Conservation (phyloP, 2,329 filamentous ascomycete species). For the Acephala macrosclerotiorum region DNA sequence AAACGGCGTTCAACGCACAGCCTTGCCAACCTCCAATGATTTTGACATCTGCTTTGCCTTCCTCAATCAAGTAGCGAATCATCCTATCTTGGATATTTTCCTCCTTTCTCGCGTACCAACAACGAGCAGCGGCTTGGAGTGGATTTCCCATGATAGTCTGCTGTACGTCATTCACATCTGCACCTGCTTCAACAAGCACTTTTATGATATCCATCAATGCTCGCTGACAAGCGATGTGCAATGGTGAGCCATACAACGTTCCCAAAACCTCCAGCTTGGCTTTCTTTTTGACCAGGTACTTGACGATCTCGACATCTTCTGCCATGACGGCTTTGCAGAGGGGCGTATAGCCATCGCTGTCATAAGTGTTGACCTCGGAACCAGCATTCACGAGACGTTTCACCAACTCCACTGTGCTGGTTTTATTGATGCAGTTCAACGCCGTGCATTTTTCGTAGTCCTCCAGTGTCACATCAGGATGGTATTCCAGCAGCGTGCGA, state of each 20-base stretch:
- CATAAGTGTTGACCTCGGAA: conserved; percentile 19
- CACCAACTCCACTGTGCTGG: not conserved
- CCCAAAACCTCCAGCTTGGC: conserved; percentile 21
- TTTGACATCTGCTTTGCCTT: conserved; percentile 24
- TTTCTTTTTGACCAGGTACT: conserved; percentile 32
- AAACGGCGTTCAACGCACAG: conserved; percentile 18
- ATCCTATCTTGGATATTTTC: conserved; percentile 10
- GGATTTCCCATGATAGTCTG: conserved; percentile 20
- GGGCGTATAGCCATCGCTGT: conserved; percentile 23
- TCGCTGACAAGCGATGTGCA: conserved; percentile 21
- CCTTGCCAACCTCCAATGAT: conserved; percentile 19
- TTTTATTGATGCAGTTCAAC: not conserved
- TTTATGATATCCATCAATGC: conserved; percentile 16
- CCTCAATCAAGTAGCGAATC: conserved; percentile 24
- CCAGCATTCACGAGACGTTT: conserved; percentile 27
- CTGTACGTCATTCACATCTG: conserved; percentile 20
- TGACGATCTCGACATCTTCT: conserved; percentile 13
- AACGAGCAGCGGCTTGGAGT: conserved; percentile 21
- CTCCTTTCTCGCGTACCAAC: not conserved
- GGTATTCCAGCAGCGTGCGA: conserved; percentile 15
- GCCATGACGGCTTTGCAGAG: conserved; percentile 15
- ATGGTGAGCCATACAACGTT: conserved; percentile 16
- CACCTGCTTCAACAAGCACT: conserved; percentile 19
- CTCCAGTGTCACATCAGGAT: not conserved
- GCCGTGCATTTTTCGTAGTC: conserved; percentile 7